Conservation (phyloP, 1,284 basidiomycete genomes). For the Irpex sp. region DNA sequence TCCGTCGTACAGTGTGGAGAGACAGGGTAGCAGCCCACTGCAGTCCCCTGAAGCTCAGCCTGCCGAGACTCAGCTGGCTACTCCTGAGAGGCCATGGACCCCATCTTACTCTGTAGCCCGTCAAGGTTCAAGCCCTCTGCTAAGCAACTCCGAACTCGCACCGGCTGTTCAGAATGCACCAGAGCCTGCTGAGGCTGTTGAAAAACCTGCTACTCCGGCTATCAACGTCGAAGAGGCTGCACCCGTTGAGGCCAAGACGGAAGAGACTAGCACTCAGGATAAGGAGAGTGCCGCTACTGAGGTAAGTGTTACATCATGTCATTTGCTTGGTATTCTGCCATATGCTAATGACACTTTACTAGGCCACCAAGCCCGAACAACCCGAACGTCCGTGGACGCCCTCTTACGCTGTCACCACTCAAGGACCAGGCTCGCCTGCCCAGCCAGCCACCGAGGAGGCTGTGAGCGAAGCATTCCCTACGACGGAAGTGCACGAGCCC, state of each 20-base stretch:
- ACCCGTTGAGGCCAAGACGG: background rate
- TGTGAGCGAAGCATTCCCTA: conserved; percentile 23
- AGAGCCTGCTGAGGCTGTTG: background rate
- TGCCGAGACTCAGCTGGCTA: background rate
- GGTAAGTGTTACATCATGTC: background rate
- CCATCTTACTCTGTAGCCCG: conserved; percentile 15
- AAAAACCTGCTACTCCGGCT: background rate
- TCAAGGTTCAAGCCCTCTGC: conserved; percentile 10
- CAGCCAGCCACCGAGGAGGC: conserved; percentile 3
- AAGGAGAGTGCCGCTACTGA: background rate
- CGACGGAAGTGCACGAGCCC: conserved; percentile 15
- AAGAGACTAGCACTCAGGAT: background rate
- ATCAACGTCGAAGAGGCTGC: conserved; percentile 2
- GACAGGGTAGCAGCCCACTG: conserved; percentile 23
- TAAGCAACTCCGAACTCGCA: background rate
- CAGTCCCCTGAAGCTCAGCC: background rate
- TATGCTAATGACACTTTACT: background rate
- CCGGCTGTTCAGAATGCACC: background rate
- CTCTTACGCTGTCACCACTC: conserved; percentile 12
- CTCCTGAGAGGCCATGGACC: conserved; percentile 13
- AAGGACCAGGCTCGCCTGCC: conserved; percentile 1
- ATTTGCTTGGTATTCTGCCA: background rate
- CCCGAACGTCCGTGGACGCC: conserved; percentile 15
- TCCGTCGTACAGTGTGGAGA: conserved; percentile 24
- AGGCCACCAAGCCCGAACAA: background rate